Conservation (phyloP, 352 stramenopile genomes). For the Phytophthora vignae region DNA sequence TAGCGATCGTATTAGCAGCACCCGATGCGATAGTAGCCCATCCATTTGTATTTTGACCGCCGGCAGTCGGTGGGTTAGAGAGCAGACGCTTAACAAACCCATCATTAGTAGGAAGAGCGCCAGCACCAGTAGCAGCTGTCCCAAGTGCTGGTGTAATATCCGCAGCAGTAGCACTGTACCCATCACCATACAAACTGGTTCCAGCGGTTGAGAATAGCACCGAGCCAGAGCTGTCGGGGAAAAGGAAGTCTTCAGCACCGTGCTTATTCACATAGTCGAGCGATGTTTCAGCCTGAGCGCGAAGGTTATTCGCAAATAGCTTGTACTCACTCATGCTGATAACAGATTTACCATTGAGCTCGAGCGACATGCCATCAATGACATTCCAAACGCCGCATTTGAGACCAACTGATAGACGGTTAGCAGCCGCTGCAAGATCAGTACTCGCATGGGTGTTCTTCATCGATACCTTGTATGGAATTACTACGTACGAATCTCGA, state of each 20-base stretch:
- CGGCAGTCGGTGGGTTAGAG: slow-evolving; percentile 10
- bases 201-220: slow-evolving; percentile 28
- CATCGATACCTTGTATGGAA: slow-evolving; percentile 7
- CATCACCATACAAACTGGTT: slow-evolving; percentile 15
- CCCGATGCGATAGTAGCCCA: slow-evolving; percentile 2
- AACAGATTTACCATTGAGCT: slow-evolving; percentile 36
- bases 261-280: too few species aligned
- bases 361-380: slow-evolving; percentile 23
- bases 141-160: slow-evolving; percentile 1
- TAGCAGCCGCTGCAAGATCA: slow-evolving; percentile 10
- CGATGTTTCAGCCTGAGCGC: too few species aligned
- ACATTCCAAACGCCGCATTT: slow-evolving; percentile 41
- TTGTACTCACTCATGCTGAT: slow-evolving; percentile 31
- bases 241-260: too few species aligned
- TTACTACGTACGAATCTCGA: slow-evolving; percentile 1
- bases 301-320: too few species aligned
- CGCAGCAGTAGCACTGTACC: slow-evolving; percentile 22
- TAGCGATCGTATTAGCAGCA: too few species aligned
- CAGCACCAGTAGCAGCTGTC: not conserved
- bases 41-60: not conserved
- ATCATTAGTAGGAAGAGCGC: slow-evolving; percentile 4
- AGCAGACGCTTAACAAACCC: slow-evolving; percentile 12
- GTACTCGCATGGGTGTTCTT: slow-evolving; percentile 1
- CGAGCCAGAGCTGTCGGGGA: slow-evolving; percentile 21
- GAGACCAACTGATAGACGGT: slow-evolving; percentile 26